A percentile compares a stretch with the other conserved stretches of the same genome.
phyloP scores from a whole-genome alignment of 176 grass and related monocot genomes.

The Aegilops bicornis region DNA sequence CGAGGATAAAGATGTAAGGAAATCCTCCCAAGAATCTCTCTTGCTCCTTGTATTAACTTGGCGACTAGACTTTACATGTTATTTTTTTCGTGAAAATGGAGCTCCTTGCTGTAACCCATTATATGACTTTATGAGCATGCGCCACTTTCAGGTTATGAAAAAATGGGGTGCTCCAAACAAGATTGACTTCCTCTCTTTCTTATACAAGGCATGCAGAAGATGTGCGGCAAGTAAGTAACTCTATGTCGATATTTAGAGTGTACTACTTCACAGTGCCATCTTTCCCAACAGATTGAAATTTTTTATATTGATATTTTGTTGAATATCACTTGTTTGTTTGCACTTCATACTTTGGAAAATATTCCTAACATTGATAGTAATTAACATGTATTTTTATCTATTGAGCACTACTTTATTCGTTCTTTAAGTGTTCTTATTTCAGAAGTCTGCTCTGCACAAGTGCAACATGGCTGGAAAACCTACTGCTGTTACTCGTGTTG shows the following conservation, averaged over 20 bases:
- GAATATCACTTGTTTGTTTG: neutral
- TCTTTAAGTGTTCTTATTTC: slow-evolving; percentile 85
- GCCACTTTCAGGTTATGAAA: slow-evolving; percentile 68
- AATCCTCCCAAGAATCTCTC: neutral
- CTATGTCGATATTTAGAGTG: slow-evolving; percentile 2
- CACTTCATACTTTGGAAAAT: neutral
- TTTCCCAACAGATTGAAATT: neutral
- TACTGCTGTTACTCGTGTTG: slow-evolving; percentile 80
- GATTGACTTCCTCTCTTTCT: slow-evolving; percentile 93
- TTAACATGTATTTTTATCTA: slow-evolving; percentile 5
- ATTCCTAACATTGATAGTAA: slow-evolving; percentile 59
- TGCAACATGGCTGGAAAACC: slow-evolving; percentile 47
- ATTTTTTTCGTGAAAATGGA: neutral
- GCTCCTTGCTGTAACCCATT: neutral
- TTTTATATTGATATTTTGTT: slow-evolving; percentile 4
- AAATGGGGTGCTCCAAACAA: slow-evolving; percentile 95
- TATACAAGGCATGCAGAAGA: slow-evolving; percentile 95
- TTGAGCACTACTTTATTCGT: slow-evolving; percentile 13
- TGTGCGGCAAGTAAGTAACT: slow-evolving; percentile 69
- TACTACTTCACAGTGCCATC: neutral
- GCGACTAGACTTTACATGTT: neutral
- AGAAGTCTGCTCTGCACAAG: slow-evolving; percentile 39
- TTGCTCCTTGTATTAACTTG: neutral
- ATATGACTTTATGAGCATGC: neutral
- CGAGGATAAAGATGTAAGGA: too few relatives aligned